Evolutionary conservation across 495 filamentous ascomycete species (phyloP).

Genomic region (Lichenothelia convexa): DNA sequence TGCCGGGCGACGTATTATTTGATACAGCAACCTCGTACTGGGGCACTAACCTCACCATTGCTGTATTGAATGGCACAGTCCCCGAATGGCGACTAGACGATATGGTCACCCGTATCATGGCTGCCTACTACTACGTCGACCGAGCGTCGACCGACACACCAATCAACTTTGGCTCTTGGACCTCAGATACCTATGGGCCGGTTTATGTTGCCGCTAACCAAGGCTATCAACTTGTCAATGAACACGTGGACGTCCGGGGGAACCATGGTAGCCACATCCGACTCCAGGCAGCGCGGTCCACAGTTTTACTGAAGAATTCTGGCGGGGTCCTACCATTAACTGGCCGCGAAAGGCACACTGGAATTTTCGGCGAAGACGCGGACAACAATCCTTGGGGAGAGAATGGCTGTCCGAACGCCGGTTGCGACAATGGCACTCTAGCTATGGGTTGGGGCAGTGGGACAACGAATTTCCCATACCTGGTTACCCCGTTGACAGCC

Average conservation of each 20-base stretch:
- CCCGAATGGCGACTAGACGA: slow-evolving; percentile 87
- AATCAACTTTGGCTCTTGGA: slow-evolving; percentile 85
- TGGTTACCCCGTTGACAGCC: slow-evolving; percentile 72
- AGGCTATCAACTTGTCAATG: slow-evolving; percentile 55
- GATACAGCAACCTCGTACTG: slow-evolving; percentile 47
- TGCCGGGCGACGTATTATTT: slow-evolving; percentile 78
- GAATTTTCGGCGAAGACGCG: slow-evolving; percentile 75
- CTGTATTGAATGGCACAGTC: slow-evolving; percentile 76
- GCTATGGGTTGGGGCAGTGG: slow-evolving; percentile 94
- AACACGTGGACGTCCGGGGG: slow-evolving; percentile 64
- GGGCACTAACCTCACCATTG: slow-evolving; percentile 53
- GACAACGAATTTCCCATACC: slow-evolving; percentile 76
- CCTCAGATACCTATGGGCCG: slow-evolving; percentile 48
- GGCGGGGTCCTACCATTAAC: slow-evolving; percentile 56
- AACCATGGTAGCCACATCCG: slow-evolving; percentile 58
- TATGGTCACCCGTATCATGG: slow-evolving; percentile 84
- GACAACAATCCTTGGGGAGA: slow-evolving; percentile 61
- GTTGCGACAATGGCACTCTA: slow-evolving; percentile 73
- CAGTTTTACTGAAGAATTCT: slow-evolving; percentile 76
- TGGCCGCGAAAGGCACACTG: slow-evolving; percentile 52
- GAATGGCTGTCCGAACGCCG: slow-evolving; percentile 66
- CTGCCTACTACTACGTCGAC: slow-evolving; percentile 81
- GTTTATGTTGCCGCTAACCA: slow-evolving; percentile 20
- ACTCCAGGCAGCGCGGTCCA: slow-evolving; percentile 54
- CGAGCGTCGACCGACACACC: slow-evolving; percentile 41